Conservation (phyloP, 306 rosid species). For the Acacia melanoxylon region DNA sequence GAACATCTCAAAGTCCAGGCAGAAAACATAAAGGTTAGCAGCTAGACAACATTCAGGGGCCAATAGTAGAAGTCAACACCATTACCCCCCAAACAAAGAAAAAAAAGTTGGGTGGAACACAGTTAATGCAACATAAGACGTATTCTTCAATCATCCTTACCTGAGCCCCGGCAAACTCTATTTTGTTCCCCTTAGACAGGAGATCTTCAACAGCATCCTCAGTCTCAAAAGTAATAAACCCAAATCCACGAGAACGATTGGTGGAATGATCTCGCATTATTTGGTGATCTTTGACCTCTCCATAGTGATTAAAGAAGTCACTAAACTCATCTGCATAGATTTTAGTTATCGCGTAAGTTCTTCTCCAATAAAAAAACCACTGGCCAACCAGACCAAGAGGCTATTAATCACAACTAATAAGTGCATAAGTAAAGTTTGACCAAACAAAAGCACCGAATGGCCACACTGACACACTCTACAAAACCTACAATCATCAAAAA, state of each 20-base stretch:
- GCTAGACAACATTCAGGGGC: background rate
- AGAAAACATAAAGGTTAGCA: no score
- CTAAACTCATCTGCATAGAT: constrained; percentile 65
- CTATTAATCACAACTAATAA: constrained; percentile 5
- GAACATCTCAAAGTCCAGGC: no score
- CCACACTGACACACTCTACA: background rate
- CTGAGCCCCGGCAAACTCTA: constrained; percentile 90
- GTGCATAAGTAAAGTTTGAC: background rate
- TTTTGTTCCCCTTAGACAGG: constrained; percentile 79
- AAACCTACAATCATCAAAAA: background rate
- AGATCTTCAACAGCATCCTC: constrained; percentile 93
- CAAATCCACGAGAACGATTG: constrained; percentile 91
- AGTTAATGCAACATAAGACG: background rate
- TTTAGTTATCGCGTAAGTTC: constrained; percentile 11
- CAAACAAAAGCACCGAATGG: background rate
- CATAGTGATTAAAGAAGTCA: constrained; percentile 76
- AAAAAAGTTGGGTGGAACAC: background rate
- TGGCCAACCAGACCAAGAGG: background rate
- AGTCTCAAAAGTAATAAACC: constrained; percentile 69
- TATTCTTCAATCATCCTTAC: constrained; percentile 41
- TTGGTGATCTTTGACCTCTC: constrained; percentile 82
- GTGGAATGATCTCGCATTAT: constrained; percentile 90
- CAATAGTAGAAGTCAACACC: background rate
- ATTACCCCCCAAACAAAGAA: background rate
- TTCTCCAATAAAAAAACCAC: constrained; percentile 13